These are phyloP conservation scores for Pilasporangium apinafurcum DNA, from an alignment of 352 stramenopile genomes.

Conservation along the genomic window DNA sequence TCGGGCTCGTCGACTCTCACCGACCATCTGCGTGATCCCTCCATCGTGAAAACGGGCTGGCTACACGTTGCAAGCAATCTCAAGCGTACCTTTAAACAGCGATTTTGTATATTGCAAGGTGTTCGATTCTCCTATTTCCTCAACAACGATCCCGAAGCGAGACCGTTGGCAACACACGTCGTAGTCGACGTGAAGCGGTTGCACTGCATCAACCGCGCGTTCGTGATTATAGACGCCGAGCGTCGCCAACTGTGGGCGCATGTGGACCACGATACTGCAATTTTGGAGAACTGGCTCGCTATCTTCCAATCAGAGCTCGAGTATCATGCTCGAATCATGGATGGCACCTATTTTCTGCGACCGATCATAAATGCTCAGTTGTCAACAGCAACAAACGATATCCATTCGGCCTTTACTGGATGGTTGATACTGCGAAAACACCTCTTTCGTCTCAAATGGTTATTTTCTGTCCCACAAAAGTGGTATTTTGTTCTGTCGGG, in stretches of 20 bases:
- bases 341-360: conserved; percentile 16
- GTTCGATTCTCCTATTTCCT: conserved; percentile 18
- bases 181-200: conserved; percentile 28
- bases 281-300: conserved; percentile 32
- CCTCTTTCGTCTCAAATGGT: conserved; percentile 10
- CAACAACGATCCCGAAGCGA: conserved; percentile 4
- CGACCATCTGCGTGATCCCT: no score
- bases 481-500: conserved; percentile 31
- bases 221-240: conserved; percentile 21
- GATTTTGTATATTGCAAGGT: conserved; percentile 38
- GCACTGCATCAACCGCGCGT: conserved; percentile 30
- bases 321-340: conserved; percentile 1
- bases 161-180: conserved; percentile 5
- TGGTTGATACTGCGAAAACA: conserved; percentile 18
- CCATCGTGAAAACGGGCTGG: no score
- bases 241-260: conserved; percentile 29
- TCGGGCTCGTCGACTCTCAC: no score
- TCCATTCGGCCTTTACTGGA: conserved; percentile 12
- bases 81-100: conserved; percentile 28
- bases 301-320: conserved; percentile 13
- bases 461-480: conserved; percentile 7
- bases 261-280: conserved; percentile 14
- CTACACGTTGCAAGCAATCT: conserved; percentile 17
- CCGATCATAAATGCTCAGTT: not conserved
- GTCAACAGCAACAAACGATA: not conserved